Evolutionary conservation across 192 early-diverging fungal genomes (phyloP), one percentile per base, ranked within the genome.

Genomic region (Podila epicladia): DNA sequence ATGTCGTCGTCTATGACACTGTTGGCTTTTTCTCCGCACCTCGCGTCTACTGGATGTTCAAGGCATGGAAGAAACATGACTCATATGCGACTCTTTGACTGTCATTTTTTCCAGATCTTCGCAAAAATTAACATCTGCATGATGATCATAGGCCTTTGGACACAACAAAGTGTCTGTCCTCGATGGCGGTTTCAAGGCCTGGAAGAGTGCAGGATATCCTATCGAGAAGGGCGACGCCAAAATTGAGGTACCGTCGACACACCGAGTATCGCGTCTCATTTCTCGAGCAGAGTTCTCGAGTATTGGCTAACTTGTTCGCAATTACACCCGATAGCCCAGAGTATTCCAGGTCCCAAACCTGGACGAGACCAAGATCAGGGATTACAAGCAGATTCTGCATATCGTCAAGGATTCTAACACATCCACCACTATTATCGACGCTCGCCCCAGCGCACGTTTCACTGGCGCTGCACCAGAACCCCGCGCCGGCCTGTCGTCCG

Each of bases 21-120:
- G 75, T 85, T 4, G 96, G 96, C 8, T 85, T 95, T 37, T 89
- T 93, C 59, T 93, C 96, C 17, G 91, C 96, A 9, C 90, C 91
- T 51, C 90, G 97, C 19, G 94, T 95, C 24, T 98, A 93, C 82
- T 99, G 96, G 96, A 96, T 95, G 57, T 95, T 97, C 84, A 94
- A 94, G 80, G 93, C 89, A 92, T 91, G 67, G 89, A 24, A 41
- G 22, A 0, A 26, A 38, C 63, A 19, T 86, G 50, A 66, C 37
- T 61, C 26, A 60, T 33, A 17, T 51, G 17, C 11, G 9, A n/a
- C 33, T 26, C n/a, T 32, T 29, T 63, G 12, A 31, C 24, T 55
- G 24, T 17, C 2, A 26, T 3, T 37, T 37, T 35, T 37, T 61
- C 29, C 15, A 50, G 15, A 62, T 71, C 26, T 11, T 49, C 6